A percentile compares a stretch with the other conserved stretches of the same genome.
These are phyloP conservation scores for Carex myosuroides DNA, from an alignment of 176 grass and related monocot species.

Conservation along the genomic window DNA sequence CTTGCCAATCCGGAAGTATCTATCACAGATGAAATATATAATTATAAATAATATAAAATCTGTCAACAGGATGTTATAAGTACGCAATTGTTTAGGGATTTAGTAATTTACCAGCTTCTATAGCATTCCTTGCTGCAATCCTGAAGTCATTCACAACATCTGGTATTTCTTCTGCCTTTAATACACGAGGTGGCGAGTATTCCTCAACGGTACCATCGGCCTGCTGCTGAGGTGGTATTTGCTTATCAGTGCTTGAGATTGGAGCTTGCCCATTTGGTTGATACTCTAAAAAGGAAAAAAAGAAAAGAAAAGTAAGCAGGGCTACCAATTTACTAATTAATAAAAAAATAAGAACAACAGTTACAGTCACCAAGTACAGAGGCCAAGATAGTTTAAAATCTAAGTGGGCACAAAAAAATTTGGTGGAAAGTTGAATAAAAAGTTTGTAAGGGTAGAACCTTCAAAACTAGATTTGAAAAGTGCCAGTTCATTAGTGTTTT, in stretches of 20 bases:
- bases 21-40: neutral
- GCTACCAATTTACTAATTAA: neutral
- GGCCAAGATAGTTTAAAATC: neutral
- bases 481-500: neutral
- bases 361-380: neutral
- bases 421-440: neutral
- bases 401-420: no score
- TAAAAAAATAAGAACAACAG: neutral
- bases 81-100: neutral
- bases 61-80: neutral
- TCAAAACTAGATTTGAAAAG: neutral
- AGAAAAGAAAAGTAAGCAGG: neutral
- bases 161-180: constrained; percentile 28
- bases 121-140: constrained; percentile 43
- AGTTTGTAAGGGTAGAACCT: no score
- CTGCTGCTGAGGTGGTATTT: neutral
- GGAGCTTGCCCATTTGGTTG: constrained; percentile 43
- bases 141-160: constrained; percentile 44
- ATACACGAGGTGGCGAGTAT: constrained; percentile 27
- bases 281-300: constrained; percentile 10
- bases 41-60: neutral
- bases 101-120: constrained; percentile 40
- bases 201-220: neutral
- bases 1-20: neutral
- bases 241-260: constrained; percentile 50